A percentile compares a stretch with the other conserved stretches of the same genome.
Evolutionary conservation across 176 grass and related monocot genomes (phyloP).

Genomic region (Cocos nucifera): DNA sequence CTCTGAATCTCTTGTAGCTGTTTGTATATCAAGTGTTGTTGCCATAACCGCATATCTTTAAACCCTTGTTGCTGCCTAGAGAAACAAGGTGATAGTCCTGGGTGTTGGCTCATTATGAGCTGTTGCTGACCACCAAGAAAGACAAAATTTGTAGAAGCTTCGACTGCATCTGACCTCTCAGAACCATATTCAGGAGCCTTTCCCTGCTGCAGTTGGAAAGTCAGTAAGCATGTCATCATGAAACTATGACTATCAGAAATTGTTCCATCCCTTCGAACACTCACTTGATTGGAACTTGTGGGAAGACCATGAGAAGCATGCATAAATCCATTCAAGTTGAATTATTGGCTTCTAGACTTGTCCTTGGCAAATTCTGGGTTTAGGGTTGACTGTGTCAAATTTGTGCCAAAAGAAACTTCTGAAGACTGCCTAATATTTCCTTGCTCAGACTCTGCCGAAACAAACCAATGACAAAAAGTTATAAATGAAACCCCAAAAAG

Average conservation of each 20-base stretch:
- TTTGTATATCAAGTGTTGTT: slow-evolving; percentile 80
- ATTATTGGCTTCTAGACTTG: too few species aligned
- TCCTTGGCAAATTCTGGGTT: too few species aligned
- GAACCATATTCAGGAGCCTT: background rate
- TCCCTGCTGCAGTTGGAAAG: background rate
- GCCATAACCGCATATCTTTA: slow-evolving; percentile 55
- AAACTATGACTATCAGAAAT: too few species aligned
- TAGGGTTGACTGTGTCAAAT: too few species aligned
- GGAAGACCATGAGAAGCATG: too few species aligned
- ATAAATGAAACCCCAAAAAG: background rate
- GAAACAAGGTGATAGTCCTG: background rate
- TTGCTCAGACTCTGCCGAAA: background rate
- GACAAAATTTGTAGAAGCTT: background rate
- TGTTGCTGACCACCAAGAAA: background rate
- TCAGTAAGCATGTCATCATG: background rate
- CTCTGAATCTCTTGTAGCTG: slow-evolving; percentile 79
- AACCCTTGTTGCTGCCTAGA: background rate
- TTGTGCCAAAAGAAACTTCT: too few species aligned
- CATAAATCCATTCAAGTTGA: too few species aligned
- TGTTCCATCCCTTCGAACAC: too few species aligned
- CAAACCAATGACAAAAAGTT: background rate
- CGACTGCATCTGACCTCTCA: background rate
- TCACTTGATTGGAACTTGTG: too few species aligned
- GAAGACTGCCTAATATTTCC: background rate
- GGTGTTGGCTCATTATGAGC: background rate